phyloP scores from a whole-genome alignment of 805 yeast species.

The Teunomyces atbi region DNA sequence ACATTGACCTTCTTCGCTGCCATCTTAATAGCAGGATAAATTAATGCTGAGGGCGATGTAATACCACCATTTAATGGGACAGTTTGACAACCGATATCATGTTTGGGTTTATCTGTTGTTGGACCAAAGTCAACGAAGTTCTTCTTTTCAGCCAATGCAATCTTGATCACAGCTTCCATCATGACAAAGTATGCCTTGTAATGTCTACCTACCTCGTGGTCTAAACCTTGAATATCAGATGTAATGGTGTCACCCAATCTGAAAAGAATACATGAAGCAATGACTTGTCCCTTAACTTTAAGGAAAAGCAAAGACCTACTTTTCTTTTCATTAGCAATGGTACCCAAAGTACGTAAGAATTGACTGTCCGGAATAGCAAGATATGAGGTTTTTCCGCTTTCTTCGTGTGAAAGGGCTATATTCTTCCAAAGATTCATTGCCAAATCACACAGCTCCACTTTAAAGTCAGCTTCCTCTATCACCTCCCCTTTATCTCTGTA shows the following conservation, averaged over 20 bases:
- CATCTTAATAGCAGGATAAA: neutral
- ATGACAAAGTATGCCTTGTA: conserved; percentile 46
- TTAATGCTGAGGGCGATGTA: conserved; percentile 1
- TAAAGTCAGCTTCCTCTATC: conserved; percentile 31
- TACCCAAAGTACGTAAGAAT: conserved; percentile 30
- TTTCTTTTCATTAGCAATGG: conserved; percentile 16
- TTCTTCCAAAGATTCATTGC: conserved; percentile 37
- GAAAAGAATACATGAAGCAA: conserved; percentile 43
- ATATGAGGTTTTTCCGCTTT: conserved; percentile 38
- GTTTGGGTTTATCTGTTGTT: conserved; percentile 43
- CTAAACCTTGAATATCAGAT: conserved; percentile 44
- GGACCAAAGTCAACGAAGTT: conserved; percentile 47
- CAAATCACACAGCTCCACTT: conserved; percentile 25
- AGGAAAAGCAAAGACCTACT: conserved; percentile 35
- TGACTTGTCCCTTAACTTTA: conserved; percentile 32
- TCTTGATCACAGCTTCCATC: conserved; percentile 46
- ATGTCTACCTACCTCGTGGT: conserved; percentile 36
- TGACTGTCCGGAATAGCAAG: conserved; percentile 31
- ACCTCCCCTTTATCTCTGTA: conserved; percentile 32
- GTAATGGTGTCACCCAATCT: conserved; percentile 44
- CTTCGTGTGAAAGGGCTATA: conserved; percentile 35
- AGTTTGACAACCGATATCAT: conserved; percentile 37
- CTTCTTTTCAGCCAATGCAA: conserved; percentile 36
- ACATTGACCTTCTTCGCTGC: conserved; percentile 3
- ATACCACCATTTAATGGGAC: conserved; percentile 34